Evolutionary conservation across 495 filamentous ascomycete species (phyloP).

Genomic region (Xylaria intraflava): DNA sequence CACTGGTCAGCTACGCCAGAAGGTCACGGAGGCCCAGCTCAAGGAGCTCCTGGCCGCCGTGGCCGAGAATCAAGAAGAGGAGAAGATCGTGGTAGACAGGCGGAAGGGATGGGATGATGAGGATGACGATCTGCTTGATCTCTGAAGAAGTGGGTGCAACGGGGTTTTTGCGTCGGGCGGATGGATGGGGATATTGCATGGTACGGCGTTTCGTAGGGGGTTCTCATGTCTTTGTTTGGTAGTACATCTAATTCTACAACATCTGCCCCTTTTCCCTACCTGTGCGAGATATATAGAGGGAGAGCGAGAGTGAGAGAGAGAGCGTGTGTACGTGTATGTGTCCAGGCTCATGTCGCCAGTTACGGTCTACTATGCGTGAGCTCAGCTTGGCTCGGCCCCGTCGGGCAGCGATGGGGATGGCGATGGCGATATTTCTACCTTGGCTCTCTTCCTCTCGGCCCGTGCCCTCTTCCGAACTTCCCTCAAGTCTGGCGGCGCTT

Average conservation of each 20-base stretch:
- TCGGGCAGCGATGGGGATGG: neutral
- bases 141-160: slow-evolving; percentile 19
- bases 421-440: slow-evolving; percentile 32
- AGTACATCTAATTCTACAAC: slow-evolving; percentile 6
- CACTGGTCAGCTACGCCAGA: slow-evolving; percentile 73
- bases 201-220: slow-evolving; percentile 18
- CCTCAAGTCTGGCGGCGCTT: slow-evolving; percentile 84
- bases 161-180: neutral
- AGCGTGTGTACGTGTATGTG: neutral
- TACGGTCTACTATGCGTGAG: neutral
- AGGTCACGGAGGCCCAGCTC: slow-evolving; percentile 88
- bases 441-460: slow-evolving; percentile 60
- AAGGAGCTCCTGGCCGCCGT: slow-evolving; percentile 84
- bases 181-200: slow-evolving; percentile 12
- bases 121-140: slow-evolving; percentile 74
- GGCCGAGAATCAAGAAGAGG: slow-evolving; percentile 61
- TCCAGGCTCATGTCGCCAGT: neutral
- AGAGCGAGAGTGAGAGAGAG: neutral
- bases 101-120: slow-evolving; percentile 83
- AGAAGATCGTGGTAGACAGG: slow-evolving; percentile 78
- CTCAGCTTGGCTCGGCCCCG: neutral
- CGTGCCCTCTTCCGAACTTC: slow-evolving; percentile 65
- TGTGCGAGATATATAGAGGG: neutral
- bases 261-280: neutral
- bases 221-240: neutral